Conservation (phyloP, 148 eudicot genomes). For the Rhododendron kiyosumense region DNA sequence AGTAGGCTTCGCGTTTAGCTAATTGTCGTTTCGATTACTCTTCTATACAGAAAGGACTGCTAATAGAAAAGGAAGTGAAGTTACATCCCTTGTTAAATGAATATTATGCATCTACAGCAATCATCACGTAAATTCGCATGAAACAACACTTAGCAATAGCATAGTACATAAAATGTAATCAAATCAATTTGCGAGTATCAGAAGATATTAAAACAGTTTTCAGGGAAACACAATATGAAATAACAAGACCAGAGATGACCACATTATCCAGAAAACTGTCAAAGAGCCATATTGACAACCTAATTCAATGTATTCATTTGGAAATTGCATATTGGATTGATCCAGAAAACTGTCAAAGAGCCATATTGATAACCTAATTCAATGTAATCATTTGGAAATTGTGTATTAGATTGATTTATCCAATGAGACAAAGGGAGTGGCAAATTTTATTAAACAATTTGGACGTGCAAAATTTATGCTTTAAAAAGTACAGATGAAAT, state of each 20-base stretch:
- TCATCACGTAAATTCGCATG: not conserved
- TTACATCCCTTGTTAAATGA: not conserved
- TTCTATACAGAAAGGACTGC: not conserved
- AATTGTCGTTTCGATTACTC: not conserved
- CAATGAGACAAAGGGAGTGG: not conserved
- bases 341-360: not conserved
- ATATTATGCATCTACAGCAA: not conserved
- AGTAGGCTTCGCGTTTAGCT: not conserved
- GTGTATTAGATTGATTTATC: not conserved
- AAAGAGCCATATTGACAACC: not conserved
- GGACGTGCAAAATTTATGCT: not conserved
- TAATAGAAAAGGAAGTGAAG: not conserved
- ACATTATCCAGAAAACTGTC: not conserved
- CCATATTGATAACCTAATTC: not conserved
- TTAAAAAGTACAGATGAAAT: not conserved
- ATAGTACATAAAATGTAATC: not conserved
- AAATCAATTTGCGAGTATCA: not conserved
- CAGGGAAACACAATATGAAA: not conserved
- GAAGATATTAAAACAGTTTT: not conserved
- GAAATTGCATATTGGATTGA: not conserved
- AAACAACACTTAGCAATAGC: not conserved
- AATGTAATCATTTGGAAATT: not conserved
- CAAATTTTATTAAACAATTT: not conserved
- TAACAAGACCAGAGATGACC: not conserved
- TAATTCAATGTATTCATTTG: not conserved